Percentiles rank a stretch among this genome's conserved stretches.
Evolutionary conservation across 2,329 filamentous ascomycete genomes (phyloP).

Genomic region (Colletotrichum tropicale): DNA sequence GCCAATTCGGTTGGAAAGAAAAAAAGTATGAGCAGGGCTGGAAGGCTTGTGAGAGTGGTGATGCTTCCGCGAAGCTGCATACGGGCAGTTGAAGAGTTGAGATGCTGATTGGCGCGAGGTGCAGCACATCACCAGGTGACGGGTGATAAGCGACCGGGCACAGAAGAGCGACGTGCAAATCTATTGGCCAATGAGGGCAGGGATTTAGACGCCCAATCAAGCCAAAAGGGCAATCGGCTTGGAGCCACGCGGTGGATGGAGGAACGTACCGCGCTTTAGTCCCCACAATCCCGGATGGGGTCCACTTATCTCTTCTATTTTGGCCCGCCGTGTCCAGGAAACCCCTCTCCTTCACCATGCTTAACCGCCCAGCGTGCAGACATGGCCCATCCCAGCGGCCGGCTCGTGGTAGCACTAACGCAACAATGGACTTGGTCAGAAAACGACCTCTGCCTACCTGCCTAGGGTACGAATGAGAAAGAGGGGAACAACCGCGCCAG

Average conservation of each 20-base stretch:
- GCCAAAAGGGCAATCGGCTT: slow-evolving; percentile 1
- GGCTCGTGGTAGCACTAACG: slow-evolving; percentile 13
- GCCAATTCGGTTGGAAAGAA: not conserved
- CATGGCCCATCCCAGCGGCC: slow-evolving; percentile 16
- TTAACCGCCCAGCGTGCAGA: slow-evolving; percentile 21
- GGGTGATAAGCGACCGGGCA: slow-evolving; percentile 19
- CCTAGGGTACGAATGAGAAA: not conserved
- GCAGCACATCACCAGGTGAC: slow-evolving; percentile 19
- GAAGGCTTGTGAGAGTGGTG: slow-evolving; percentile 10
- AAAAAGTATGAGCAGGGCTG: slow-evolving; percentile 1
- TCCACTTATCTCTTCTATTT: slow-evolving; percentile 14
- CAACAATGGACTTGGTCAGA: not conserved
- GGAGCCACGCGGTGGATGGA: not conserved
- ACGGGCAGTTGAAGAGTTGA: not conserved
- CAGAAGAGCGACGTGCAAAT: not conserved
- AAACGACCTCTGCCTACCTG: not conserved
- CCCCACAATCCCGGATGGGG: not conserved
- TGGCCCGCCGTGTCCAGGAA: not conserved
- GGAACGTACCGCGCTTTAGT: slow-evolving; percentile 9
- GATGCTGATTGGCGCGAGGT: slow-evolving; percentile 3
- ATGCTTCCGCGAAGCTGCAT: slow-evolving; percentile 16
- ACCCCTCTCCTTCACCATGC: slow-evolving; percentile 20
- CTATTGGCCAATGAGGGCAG: slow-evolving; percentile 9
- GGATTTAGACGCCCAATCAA: slow-evolving; percentile 19
- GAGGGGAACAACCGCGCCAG: not conserved